These are phyloP conservation scores for Ganoderma lucidum DNA, from an alignment of 1,284 basidiomycete genomes.

Conservation along the genomic window DNA sequence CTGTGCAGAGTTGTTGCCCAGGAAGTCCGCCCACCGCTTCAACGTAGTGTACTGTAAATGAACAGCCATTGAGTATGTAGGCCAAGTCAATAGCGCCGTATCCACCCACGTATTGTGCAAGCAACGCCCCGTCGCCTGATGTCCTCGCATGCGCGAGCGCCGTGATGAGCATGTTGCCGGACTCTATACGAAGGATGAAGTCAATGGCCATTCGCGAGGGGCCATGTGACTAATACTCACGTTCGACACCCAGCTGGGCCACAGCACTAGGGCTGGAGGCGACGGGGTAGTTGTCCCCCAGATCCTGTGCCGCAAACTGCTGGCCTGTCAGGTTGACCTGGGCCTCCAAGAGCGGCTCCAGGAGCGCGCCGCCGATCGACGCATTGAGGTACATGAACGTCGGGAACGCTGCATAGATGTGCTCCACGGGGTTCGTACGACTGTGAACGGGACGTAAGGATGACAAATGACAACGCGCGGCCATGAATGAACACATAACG, in stretches of 20 bases:
- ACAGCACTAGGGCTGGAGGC: conserved; percentile 16
- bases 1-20: conserved; percentile 65
- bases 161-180: conserved; percentile 81
- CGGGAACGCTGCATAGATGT: conserved; percentile 56
- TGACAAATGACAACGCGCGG: neutral
- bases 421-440: conserved; percentile 55
- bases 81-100: neutral
- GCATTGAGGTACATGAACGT: conserved; percentile 56
- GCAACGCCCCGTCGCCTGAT: conserved; percentile 60
- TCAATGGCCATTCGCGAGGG: neutral
- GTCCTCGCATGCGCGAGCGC: conserved; percentile 66
- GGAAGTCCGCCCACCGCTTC: conserved; percentile 74
- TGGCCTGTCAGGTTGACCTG: conserved; percentile 42
- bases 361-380: conserved; percentile 47
- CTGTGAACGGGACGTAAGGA: conserved; percentile 20
- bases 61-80: neutral
- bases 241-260: conserved; percentile 20
- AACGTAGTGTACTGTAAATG: conserved; percentile 56
- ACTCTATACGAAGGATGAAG: conserved; percentile 48
- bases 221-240: conserved; percentile 6
- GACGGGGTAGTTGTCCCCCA: conserved; percentile 43
- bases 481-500: neutral
- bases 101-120: conserved; percentile 56
- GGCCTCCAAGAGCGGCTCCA: conserved; percentile 57
- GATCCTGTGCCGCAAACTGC: conserved; percentile 49